phyloP scores from a whole-genome alignment of 768 basidiomycete genomes.

The Mycena indigotica region DNA sequence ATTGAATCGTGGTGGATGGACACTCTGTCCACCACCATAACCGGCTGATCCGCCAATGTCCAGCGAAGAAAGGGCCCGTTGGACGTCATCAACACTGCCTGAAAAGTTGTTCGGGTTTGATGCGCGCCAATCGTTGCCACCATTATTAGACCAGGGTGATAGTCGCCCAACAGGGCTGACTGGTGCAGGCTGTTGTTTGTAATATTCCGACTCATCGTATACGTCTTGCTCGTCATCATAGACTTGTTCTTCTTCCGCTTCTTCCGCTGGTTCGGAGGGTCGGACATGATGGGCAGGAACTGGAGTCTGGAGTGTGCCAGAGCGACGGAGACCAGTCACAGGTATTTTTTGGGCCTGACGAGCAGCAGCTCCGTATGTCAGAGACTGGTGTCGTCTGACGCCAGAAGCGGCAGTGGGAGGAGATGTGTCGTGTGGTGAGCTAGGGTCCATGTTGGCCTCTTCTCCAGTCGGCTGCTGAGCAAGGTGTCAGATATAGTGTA shows the following conservation, averaged over 20 bases:
- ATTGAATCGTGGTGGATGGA: conserved; percentile 73
- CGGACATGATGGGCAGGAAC: conserved; percentile 41
- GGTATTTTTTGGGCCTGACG: conserved; percentile 52
- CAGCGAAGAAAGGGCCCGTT: conserved; percentile 69
- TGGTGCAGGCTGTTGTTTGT: conserved; percentile 48
- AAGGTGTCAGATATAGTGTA: conserved; percentile 11
- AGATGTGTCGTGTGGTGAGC: conserved; percentile 64
- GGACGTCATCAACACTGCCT: conserved; percentile 69
- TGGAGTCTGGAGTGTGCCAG: conserved; percentile 72
- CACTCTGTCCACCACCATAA: conserved; percentile 47
- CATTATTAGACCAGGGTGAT: conserved; percentile 59
- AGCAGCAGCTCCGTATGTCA: conserved; percentile 70
- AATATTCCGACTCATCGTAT: conserved; percentile 64
- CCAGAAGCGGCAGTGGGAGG: conserved; percentile 71
- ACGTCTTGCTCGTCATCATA: conserved; percentile 52
- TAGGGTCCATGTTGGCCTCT: conserved; percentile 50
- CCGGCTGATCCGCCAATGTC: conserved; percentile 52
- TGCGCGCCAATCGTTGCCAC: conserved; percentile 27
- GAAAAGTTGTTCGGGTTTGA: conserved; percentile 31
- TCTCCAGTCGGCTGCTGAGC: conserved; percentile 42
- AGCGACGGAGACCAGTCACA: conserved; percentile 62
- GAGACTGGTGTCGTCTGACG: conserved; percentile 79
- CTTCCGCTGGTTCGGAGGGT: conserved; percentile 44
- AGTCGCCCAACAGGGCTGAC: conserved; percentile 62
- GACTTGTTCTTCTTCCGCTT: conserved; percentile 59